Base-by-base conservation (phyloP, 805 yeast genomes). In the Ogataea trehaloabstinens region DNA sequence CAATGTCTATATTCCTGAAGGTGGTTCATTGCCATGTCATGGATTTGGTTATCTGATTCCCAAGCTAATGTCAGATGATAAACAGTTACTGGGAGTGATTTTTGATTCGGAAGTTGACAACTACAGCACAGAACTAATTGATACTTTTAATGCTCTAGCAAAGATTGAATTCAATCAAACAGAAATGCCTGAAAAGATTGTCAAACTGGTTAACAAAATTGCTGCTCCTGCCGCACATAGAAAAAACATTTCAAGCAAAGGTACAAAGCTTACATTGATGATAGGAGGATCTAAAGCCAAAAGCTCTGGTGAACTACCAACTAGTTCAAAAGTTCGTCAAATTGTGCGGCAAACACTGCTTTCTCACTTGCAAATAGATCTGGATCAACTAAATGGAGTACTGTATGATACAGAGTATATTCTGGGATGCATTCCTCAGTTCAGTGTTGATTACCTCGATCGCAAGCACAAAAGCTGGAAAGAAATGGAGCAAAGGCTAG, bases 1-100 rank as follows among this genome's bases (percentile, higher is more conserved):
- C 17, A 90, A 93, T 52, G 67, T 85, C 24, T 85, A 73, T 60
- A 59, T 80, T 32, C 77, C 80, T 15, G 64, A 56, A 28, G 60
- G 53, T 34, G 64, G 64, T 49, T 60, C 63, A 16, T 67, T 77
- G n/a, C 52, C 61, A 3, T 36, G 45, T 19, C 59, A 59, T 41
- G 95, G 97, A 27, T 91, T 91, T 70, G 99, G 99, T 2, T 87
- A 84, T 51, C 70, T 91, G 33, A 84, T 90, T 7, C 99, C 99
- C 6, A 67, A 70, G 43, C 44, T 62, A 4, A 44, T 50, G 48
- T 62, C 63, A 31, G 65, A 70, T 33, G 53, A 53, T 1, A 80
- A 81, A 46, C 68, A 74, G 15, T 63, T 89, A 12, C 66, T 91
- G 21, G 99, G 99, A 3, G 87, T 88, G 5, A 88, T 93, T 15